Percentiles rank a stretch among this genome's conserved stretches.
These are phyloP conservation scores for Exobasidium rhododendri DNA, from an alignment of 1,284 basidiomycete species.

Conservation along the genomic window DNA sequence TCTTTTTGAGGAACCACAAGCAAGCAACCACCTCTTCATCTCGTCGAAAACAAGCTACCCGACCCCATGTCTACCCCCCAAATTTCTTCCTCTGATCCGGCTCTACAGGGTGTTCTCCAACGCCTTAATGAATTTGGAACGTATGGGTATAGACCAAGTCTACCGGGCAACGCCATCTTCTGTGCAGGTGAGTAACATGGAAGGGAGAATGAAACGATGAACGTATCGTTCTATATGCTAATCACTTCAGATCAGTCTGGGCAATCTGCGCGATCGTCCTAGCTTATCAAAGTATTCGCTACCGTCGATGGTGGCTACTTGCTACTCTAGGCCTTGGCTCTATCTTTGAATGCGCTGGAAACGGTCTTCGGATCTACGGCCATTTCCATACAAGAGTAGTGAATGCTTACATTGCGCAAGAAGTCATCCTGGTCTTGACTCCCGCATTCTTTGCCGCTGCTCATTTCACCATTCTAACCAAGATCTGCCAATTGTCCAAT, in stretches of 20 bases:
- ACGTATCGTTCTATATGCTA: too few species aligned
- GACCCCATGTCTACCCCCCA: background rate
- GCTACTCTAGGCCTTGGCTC: constrained; percentile 10
- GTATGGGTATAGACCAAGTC: constrained; percentile 12
- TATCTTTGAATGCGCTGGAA: constrained; percentile 13
- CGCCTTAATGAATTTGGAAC: constrained; percentile 11
- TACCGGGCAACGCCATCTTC: constrained; percentile 10
- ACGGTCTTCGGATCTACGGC: constrained; percentile 17
- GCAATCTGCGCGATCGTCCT: background rate
- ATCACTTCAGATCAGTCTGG: too few species aligned
- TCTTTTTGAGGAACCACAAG: too few species aligned
- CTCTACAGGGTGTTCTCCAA: background rate
- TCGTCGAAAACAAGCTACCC: too few species aligned
- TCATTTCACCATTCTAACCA: constrained; percentile 20
- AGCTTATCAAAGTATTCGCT: background rate
- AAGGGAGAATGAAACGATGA: too few species aligned
- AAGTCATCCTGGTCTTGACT: constrained; percentile 17
- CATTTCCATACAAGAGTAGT: constrained; percentile 5
- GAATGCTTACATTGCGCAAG: constrained; percentile 18
- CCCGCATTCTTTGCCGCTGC: constrained; percentile 19
- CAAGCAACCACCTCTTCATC: too few species aligned
- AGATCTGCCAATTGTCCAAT: constrained; percentile 5
- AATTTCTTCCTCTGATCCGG: background rate
- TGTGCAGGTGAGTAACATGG: constrained; percentile 7
- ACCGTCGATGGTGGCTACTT: constrained; percentile 10